Conservation (phyloP, 257 asterid species). For the Scutellaria barbata region DNA sequence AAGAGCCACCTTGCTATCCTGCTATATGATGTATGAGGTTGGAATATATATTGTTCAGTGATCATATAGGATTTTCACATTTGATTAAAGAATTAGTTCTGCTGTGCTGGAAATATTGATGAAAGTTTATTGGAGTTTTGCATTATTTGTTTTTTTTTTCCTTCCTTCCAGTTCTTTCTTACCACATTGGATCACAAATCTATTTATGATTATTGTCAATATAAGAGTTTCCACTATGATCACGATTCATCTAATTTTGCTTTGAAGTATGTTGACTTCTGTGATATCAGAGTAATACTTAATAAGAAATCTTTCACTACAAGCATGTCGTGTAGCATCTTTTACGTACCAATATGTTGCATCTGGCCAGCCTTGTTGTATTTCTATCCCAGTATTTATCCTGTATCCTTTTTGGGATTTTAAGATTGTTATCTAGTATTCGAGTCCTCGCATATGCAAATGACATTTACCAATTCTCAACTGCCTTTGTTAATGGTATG, state of each 20-base stretch:
- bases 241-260: not conserved
- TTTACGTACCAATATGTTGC: not conserved
- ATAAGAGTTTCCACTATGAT: not conserved
- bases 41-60: not conserved
- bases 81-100: not conserved
- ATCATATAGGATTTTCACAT: slow-evolving; percentile 14
- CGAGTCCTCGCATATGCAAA: not conserved
- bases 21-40: not conserved
- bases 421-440: not conserved
- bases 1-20: not conserved
- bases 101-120: not conserved
- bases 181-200: too few species aligned
- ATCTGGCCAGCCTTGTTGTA: not conserved
- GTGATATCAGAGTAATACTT: not conserved
- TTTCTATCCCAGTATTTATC: not conserved
- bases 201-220: too few species aligned
- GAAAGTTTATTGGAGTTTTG: slow-evolving; percentile 10
- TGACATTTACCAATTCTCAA: too few species aligned
- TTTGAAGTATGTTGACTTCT: not conserved
- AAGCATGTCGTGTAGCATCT: not conserved
- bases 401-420: not conserved
- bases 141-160: not conserved
- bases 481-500: too few species aligned
- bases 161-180: not conserved
- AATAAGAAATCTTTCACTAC: not conserved